phyloP scores from a whole-genome alignment of 1,284 basidiomycete species.

The Clitocybe nebularis region DNA sequence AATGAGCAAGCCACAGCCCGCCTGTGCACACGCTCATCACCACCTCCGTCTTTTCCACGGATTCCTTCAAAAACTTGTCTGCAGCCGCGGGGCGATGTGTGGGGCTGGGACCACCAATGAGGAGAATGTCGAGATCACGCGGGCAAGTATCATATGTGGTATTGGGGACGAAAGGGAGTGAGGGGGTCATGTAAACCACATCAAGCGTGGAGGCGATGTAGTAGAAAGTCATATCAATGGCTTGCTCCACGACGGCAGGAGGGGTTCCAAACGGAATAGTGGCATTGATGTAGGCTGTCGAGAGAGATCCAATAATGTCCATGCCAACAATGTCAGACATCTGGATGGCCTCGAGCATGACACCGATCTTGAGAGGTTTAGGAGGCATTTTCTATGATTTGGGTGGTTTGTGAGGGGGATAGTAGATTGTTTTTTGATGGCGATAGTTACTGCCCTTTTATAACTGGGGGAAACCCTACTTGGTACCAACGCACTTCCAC shows the following conservation, averaged over 20 bases:
- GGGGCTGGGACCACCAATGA: neutral
- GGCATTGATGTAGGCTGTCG: neutral
- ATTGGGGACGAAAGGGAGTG: neutral
- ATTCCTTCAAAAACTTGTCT: neutral
- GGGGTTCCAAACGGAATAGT: neutral
- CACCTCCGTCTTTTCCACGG: neutral
- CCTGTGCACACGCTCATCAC: neutral
- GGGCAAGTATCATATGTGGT: neutral
- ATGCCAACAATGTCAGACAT: neutral
- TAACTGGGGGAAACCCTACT: too few relatives aligned
- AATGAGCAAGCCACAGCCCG: neutral
- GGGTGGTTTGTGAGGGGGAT: too few relatives aligned
- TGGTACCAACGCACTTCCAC: too few relatives aligned
- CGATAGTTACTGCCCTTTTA: too few relatives aligned
- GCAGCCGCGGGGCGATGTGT: neutral
- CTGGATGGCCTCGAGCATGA: neutral
- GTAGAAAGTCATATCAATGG: neutral
- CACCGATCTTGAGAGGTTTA: neutral
- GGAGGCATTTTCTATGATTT: too few relatives aligned
- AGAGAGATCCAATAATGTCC: neutral
- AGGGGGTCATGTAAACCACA: neutral
- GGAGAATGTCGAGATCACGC: slow-evolving; percentile 3
- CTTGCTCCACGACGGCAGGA: neutral
- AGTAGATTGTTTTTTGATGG: too few relatives aligned
- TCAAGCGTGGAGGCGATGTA: neutral